Percentiles rank a stretch among this genome's conserved stretches.
These are phyloP conservation scores for Didymella pomorum DNA, from an alignment of 2,329 filamentous ascomycete genomes.

Conservation along the genomic window DNA sequence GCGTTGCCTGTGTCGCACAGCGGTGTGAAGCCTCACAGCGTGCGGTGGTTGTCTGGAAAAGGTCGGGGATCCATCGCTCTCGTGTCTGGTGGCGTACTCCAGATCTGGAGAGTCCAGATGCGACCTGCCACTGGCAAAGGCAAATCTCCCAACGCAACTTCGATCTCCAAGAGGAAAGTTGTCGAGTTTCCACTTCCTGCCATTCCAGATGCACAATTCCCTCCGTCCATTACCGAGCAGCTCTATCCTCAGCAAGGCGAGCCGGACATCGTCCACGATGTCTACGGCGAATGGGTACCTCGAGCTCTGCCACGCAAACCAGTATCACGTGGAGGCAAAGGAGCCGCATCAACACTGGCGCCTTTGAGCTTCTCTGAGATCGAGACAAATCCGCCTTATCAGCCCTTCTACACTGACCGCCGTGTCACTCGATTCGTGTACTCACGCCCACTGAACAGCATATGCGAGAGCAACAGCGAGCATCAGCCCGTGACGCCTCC, in stretches of 20 bases:
- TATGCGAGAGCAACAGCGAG: constrained; percentile 37
- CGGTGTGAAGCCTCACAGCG: constrained; percentile 65
- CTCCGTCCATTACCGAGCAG: constrained; percentile 43
- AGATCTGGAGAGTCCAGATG: constrained; percentile 67
- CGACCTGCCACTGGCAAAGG: constrained; percentile 55
- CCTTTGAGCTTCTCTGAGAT: constrained; percentile 76
- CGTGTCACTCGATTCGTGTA: constrained; percentile 81
- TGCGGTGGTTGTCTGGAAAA: constrained; percentile 70
- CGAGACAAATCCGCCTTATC: constrained; percentile 93
- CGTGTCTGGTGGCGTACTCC: constrained; percentile 70
- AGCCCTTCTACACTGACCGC: constrained; percentile 92
- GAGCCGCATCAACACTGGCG: constrained; percentile 54
- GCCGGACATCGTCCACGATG: constrained; percentile 29
- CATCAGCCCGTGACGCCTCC: constrained; percentile 31
- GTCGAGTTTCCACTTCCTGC: constrained; percentile 72
- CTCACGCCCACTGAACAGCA: constrained; percentile 43
- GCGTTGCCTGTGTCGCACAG: constrained; percentile 67
- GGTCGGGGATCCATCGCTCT: constrained; percentile 70
- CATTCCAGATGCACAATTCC: constrained; percentile 64
- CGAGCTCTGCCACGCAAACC: constrained; percentile 41
- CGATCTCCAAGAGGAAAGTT: constrained; percentile 65
- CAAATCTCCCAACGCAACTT: constrained; percentile 51
- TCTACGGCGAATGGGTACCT: constrained; percentile 49
- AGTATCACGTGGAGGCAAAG: constrained; percentile 20
- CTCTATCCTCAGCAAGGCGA: constrained; percentile 42